Base-by-base conservation (phyloP, 139 green algal species). In the Coccomyxa sp. region DNA sequence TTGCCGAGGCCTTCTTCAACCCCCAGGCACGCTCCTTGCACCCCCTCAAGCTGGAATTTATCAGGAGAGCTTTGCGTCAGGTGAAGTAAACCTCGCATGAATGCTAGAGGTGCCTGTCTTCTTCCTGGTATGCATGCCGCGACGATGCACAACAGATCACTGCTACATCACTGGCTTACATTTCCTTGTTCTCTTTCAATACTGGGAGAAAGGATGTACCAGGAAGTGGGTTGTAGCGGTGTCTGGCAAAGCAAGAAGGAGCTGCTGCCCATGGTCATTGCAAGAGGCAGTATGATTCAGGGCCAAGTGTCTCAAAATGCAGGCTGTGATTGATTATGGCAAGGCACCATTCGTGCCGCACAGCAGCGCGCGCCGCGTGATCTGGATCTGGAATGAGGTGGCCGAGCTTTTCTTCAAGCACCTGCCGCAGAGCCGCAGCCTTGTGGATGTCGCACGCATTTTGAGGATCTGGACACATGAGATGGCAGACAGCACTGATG, bases 351-450 rank as follows among this genome's bases (percentile, higher is more conserved):
- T 85, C 23, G 32, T 77, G 80, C 84, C 84, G 3, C 58, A 67
- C 13, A 17, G 57, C 17, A 31, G 63, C 63, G 80, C 66, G 13
- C 76, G 38, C 0, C 80, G 63, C 10, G 16, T 77, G 1, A 81
- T 84, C 45, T 87, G 84, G 84, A 68, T 87, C 45, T 87, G 76
- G 75, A 87, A 87, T 58, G 84, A 87, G 66, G n/a, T 84, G 0
- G 75, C 32, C 11, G 28, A 38, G 60, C 38, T 84, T 0, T 3
- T 82, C 12, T 77, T 83, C 66, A n/a, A 63, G 16, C 28, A 60
- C n/a, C 30, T 83, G 28, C 58, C 25, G 0, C 17, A 18, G 58
- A 32, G 16, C 45, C 12, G 17, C 23, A 32, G 77, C 45, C 31
- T 67, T 12, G 28, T 75, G 28, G 27, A 82, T 3, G 79, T n/a